Base-by-base conservation (phyloP, 2,329 filamentous ascomycete species). In the Aureobasidium sp. region DNA sequence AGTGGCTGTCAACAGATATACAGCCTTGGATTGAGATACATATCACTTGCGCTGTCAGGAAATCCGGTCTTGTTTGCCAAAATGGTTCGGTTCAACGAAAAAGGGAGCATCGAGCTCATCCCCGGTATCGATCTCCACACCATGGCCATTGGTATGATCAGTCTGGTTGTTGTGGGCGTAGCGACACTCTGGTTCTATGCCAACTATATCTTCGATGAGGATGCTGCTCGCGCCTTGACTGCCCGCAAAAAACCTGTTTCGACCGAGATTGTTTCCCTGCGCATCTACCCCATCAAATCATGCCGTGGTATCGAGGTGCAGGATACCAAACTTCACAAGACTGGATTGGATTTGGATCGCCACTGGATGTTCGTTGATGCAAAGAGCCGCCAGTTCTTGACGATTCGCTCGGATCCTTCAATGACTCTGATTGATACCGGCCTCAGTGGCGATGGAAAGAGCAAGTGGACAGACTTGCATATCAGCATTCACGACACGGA, bases 341-440 rank as follows among this genome's bases (percentile, higher is more conserved):
- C 82, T 3, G 85, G 85, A 0, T 77, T 87, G 12, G 82, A 84
- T 48, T 75, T 87, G 14, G 85, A 87, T 69, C 77, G 85, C 7
- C 81, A 83, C 65, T 87, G 85, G 84, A 87, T 87, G 85, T 84
- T 87, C 71, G 78, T 86, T 52, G 78, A 82, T 37, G 77, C 79
- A 1, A 74, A 78, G 17, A 76, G 75, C 5, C 73, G 77, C 55
- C 78, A 84, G 62, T 87, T 87, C 69, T 71, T 87, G 58, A 87
- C 85, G 2, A 87, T 87, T 68, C 82, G 85, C 15, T 76, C 82
- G 62, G 80, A 83, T 63, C 77, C 84, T 4, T 74, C 78, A 42
- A 86, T 88, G 84, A 87, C 85, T 0, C 76, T 86, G 14, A 85
- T 87, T 69, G 78, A 81, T 37, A 84, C 83, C 1, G 72, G 74